A percentile compares a stretch with the other conserved stretches of the same genome.
Evolutionary conservation across 225 moss, liverwort and hornwort genomes (phyloP).

Genomic region (Anthoceros angustus): DNA sequence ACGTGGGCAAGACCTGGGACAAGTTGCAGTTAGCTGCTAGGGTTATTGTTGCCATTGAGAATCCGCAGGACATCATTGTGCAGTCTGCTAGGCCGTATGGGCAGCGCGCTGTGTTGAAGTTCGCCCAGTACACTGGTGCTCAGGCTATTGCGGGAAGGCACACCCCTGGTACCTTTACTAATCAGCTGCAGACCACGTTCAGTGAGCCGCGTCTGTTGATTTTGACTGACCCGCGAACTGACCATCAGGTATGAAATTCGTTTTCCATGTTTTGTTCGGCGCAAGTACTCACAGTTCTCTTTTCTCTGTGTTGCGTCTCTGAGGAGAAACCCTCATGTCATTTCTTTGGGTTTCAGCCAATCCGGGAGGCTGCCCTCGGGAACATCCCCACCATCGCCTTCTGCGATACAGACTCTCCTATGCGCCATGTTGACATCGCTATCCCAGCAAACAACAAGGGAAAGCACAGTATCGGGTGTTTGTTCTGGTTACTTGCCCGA

Average conservation of each 20-base stretch:
- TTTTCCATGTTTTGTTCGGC: not conserved
- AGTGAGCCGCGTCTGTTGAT: slow-evolving; percentile 55
- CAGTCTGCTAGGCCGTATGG: slow-evolving; percentile 59
- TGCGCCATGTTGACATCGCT: slow-evolving; percentile 69
- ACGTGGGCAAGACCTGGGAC: slow-evolving; percentile 29
- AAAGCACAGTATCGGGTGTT: slow-evolving; percentile 65
- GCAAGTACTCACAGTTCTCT: not conserved
- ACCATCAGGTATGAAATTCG: slow-evolving; percentile 38
- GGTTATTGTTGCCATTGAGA: slow-evolving; percentile 48
- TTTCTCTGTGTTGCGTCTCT: not conserved
- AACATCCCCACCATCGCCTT: slow-evolving; percentile 83
- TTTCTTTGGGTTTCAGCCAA: slow-evolving; percentile 20
- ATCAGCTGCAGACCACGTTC: slow-evolving; percentile 61
- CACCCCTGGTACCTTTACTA: slow-evolving; percentile 63
- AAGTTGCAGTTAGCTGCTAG: slow-evolving; percentile 40
- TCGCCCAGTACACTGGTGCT: slow-evolving; percentile 60
- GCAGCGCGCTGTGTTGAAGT: slow-evolving; percentile 50
- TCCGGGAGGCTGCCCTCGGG: slow-evolving; percentile 55
- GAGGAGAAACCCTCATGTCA: not conserved
- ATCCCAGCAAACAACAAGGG: slow-evolving; percentile 88
- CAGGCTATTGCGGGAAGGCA: slow-evolving; percentile 68
- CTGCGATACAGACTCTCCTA: slow-evolving; percentile 78
- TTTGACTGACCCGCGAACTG: slow-evolving; percentile 56
- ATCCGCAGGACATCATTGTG: slow-evolving; percentile 65
- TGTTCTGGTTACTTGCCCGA: slow-evolving; percentile 66